Conservation (phyloP, 2,329 filamentous ascomycete species). For the Cytospora piceae region DNA sequence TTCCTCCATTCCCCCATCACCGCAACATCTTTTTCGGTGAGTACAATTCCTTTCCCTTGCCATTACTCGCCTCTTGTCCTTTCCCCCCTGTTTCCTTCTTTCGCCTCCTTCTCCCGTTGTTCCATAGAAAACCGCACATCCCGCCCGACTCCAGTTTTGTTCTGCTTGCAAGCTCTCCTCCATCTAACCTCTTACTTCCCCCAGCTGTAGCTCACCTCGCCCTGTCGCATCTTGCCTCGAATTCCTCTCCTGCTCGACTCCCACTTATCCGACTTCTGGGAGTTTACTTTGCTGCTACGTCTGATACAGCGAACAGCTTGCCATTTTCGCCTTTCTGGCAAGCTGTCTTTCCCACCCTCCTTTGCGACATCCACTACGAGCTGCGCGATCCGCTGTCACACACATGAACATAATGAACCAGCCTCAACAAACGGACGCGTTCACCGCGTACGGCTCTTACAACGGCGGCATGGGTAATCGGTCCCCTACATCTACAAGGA, state of each 20-base stretch:
- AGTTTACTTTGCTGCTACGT: conserved; percentile 3
- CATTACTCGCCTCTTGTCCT: conserved; percentile 2
- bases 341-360: conserved; percentile 14
- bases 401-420: conserved; percentile 30
- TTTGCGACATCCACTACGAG: not conserved
- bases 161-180: not conserved
- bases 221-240: conserved; percentile 20
- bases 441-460: conserved; percentile 29
- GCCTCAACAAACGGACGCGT: conserved; percentile 29
- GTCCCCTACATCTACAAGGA: conserved; percentile 36
- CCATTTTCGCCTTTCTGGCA: conserved; percentile 15
- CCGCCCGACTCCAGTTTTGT: conserved; percentile 10
- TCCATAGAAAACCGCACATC: conserved; percentile 16
- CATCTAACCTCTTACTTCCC: conserved; percentile 19
- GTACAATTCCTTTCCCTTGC: conserved; percentile 10
- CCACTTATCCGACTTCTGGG: not conserved
- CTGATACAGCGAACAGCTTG: conserved; percentile 20
- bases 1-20: conserved; percentile 28
- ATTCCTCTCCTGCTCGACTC: not conserved
- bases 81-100: not conserved
- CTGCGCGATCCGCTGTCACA: conserved; percentile 14
- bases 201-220: conserved; percentile 26
- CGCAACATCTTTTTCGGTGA: conserved; percentile 28
- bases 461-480: conserved; percentile 32
- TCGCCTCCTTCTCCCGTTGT: conserved; percentile 12